Evolutionary conservation across 2,329 filamentous ascomycete species (phyloP).

Genomic region (Thermothelomyces thermophilus): DNA sequence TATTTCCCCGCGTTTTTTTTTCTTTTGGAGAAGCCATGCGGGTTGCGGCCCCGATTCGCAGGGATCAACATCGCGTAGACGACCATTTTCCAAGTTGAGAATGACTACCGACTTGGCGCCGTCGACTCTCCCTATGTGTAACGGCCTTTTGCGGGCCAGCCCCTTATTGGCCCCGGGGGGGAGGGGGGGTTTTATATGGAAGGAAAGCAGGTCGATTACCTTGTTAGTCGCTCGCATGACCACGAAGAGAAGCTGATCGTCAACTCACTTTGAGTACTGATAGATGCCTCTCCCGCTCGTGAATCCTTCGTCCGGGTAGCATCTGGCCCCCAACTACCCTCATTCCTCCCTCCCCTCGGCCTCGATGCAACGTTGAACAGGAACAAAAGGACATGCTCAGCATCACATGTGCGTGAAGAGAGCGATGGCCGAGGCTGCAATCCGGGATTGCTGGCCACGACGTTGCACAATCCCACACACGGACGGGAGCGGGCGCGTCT

Average conservation of each 20-base stretch:
- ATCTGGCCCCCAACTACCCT: too few relatives aligned
- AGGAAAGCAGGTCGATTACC: neutral
- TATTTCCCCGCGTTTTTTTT: conserved; percentile 13
- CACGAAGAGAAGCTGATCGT: neutral
- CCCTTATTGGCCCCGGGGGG: too few relatives aligned
- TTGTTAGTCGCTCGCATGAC: neutral
- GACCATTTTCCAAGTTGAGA: conserved; percentile 10
- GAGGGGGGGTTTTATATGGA: too few relatives aligned
- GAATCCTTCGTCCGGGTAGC: too few relatives aligned
- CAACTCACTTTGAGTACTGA: too few relatives aligned
- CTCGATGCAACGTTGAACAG: neutral
- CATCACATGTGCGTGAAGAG: conserved; percentile 6
- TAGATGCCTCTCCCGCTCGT: too few relatives aligned
- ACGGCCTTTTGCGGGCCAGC: neutral
- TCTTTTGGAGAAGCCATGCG: neutral
- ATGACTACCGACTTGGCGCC: conserved; percentile 9
- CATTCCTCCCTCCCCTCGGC: neutral
- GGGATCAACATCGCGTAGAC: conserved; percentile 13
- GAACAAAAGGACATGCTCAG: neutral
- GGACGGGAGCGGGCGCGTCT: too few relatives aligned
- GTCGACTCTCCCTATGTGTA: neutral
- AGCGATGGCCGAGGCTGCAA: neutral
- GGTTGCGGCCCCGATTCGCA: conserved; percentile 4
- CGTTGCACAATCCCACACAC: too few relatives aligned
- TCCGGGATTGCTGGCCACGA: too few relatives aligned